These are phyloP conservation scores for Trichoderma aggressivum DNA, from an alignment of 2,329 filamentous ascomycete species.

Conservation along the genomic window DNA sequence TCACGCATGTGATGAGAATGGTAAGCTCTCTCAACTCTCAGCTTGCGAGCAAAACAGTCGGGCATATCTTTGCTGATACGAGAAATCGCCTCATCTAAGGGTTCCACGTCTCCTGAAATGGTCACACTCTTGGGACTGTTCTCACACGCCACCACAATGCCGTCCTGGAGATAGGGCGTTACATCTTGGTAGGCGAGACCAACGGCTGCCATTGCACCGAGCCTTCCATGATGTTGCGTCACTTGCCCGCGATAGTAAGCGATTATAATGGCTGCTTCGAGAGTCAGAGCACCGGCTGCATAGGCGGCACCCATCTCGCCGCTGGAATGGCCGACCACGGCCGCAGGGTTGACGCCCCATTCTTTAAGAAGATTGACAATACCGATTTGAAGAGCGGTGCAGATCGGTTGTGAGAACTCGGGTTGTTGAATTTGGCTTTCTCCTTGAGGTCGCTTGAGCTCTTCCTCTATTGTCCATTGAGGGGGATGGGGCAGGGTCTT, in stretches of 20 bases:
- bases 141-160: slow-evolving; percentile 37
- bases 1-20: slow-evolving; percentile 37
- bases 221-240: neutral
- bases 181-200: neutral
- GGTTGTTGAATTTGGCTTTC: neutral
- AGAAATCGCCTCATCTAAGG: slow-evolving; percentile 33
- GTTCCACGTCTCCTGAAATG: slow-evolving; percentile 43
- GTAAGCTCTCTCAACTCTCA: slow-evolving; percentile 47
- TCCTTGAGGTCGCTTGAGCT: neutral
- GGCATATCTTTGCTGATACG: slow-evolving; percentile 35
- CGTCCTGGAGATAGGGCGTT: neutral
- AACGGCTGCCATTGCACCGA: slow-evolving; percentile 13
- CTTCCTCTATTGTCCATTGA: slow-evolving; percentile 6
- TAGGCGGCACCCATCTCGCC: slow-evolving; percentile 26
- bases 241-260: slow-evolving; percentile 9
- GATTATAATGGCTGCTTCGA: neutral
- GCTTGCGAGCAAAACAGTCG: slow-evolving; percentile 41
- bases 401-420: slow-evolving; percentile 3
- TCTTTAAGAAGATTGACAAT: neutral
- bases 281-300: slow-evolving; percentile 17
- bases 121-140: slow-evolving; percentile 50
- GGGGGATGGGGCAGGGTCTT: neutral
- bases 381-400: slow-evolving; percentile 6
- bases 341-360: neutral
- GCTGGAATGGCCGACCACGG: slow-evolving; percentile 11